Evolutionary conservation across 140 eudicot species (phyloP).

Genomic region (Oenanthe javanica): DNA sequence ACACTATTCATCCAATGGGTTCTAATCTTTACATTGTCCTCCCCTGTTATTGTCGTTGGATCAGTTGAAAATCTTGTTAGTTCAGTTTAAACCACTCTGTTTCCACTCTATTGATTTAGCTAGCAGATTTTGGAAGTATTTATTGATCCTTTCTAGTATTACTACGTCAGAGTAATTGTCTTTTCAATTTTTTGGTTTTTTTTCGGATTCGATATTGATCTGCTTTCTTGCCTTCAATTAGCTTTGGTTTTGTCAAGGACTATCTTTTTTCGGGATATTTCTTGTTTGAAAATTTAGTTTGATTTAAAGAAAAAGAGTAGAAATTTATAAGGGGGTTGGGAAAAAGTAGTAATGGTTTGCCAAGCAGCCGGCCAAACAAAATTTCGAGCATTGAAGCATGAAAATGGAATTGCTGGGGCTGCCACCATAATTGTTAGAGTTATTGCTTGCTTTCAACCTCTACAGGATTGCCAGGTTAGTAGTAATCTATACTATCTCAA

Average conservation of each 20-base stretch:
- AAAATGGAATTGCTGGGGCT: slow-evolving; percentile 83
- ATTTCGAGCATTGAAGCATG: slow-evolving; percentile 95
- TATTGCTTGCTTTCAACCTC: slow-evolving; percentile 97
- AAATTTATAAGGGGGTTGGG: slow-evolving; percentile 35
- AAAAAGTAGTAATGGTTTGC: slow-evolving; percentile 91
- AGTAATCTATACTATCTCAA: not conserved
- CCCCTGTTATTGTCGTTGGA: slow-evolving; percentile 84
- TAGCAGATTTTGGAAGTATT: not conserved
- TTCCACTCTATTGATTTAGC: not conserved
- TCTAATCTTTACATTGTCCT: slow-evolving; percentile 59
- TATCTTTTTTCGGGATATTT: slow-evolving; percentile 13
- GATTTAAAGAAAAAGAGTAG: not conserved
- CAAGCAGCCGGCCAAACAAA: slow-evolving; percentile 95
- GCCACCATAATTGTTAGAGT: slow-evolving; percentile 94
- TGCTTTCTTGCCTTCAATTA: not conserved
- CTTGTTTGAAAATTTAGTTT: slow-evolving; percentile 24
- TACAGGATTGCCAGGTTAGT: slow-evolving; percentile 89
- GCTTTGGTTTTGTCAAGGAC: slow-evolving; percentile 5
- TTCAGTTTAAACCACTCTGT: slow-evolving; percentile 9
- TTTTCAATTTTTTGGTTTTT: not conserved
- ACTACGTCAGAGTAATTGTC: not conserved
- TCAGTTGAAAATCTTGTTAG: slow-evolving; percentile 41
- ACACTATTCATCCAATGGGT: slow-evolving; percentile 52
- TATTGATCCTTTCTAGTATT: not conserved
- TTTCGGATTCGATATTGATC: not conserved